A percentile compares a stretch with the other conserved stretches of the same genome.
Evolutionary conservation across 345 rosid species (phyloP).

Genomic region (Eucalyptus curtisii): DNA sequence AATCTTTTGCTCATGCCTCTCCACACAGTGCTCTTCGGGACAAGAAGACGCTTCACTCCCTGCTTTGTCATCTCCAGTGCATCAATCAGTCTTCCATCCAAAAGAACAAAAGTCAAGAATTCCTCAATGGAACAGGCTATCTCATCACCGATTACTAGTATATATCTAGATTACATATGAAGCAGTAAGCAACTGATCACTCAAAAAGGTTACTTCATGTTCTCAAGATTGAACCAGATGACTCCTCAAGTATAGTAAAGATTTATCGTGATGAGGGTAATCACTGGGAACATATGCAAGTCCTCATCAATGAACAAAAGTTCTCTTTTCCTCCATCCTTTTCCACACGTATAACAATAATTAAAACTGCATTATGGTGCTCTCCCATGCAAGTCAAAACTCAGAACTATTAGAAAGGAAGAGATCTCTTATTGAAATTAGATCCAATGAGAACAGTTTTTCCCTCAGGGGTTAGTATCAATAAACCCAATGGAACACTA

Average conservation of each 20-base stretch:
- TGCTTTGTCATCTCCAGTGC: conserved; percentile 99
- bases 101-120: not conserved
- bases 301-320: not conserved
- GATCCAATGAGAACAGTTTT: not conserved
- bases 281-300: not conserved
- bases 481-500: not conserved
- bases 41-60: conserved; percentile 83
- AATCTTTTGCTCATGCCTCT: conserved; percentile 97
- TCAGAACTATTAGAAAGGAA: not conserved
- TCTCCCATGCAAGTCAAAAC: not conserved
- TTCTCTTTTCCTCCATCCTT: not conserved
- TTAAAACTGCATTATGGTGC: not conserved
- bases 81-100: conserved; percentile 62
- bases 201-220: not conserved
- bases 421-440: not conserved
- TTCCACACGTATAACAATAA: not conserved
- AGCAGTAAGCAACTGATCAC: not conserved
- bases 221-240: not conserved
- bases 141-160: not conserved
- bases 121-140: not conserved
- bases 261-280: not conserved
- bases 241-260: not conserved
- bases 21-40: conserved; percentile 66
- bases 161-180: not conserved
- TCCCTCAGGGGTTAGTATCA: not conserved